Conservation (phyloP, 192 early-diverging fungal genomes). For the Geosiphon pyriformis region DNA sequence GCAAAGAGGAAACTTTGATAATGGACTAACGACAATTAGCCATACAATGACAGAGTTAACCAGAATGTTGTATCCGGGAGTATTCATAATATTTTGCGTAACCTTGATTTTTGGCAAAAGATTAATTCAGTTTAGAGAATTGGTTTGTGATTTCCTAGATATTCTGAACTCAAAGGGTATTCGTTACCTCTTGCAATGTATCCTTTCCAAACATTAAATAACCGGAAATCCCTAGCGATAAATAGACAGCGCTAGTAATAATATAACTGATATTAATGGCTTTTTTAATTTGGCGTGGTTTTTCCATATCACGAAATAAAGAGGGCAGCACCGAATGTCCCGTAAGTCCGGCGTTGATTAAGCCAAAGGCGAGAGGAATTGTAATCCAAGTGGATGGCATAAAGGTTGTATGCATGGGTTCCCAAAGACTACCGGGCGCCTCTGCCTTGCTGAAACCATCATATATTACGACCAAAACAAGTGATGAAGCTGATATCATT, state of each 20-base stretch:
- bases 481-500: slow-evolving; percentile 44
- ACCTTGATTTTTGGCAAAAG: slow-evolving; percentile 37
- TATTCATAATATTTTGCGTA: slow-evolving; percentile 48
- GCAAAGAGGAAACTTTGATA: slow-evolving; percentile 51
- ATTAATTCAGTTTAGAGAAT: too few species aligned
- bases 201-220: slow-evolving; percentile 68
- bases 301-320: slow-evolving; percentile 64
- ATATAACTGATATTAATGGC: slow-evolving; percentile 56
- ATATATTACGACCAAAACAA: slow-evolving; percentile 50
- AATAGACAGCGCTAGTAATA: slow-evolving; percentile 45
- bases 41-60: slow-evolving; percentile 44
- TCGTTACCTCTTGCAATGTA: slow-evolving; percentile 49
- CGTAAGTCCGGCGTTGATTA: slow-evolving; percentile 54
- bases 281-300: slow-evolving; percentile 39
- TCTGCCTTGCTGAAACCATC: slow-evolving; percentile 49
- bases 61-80: slow-evolving; percentile 36
- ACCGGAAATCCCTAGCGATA: slow-evolving; percentile 47
- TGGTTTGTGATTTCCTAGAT: too few species aligned
- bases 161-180: too few species aligned
- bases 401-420: slow-evolving; percentile 46
- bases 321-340: slow-evolving; percentile 66
- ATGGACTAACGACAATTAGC: slow-evolving; percentile 52
- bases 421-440: slow-evolving; percentile 52
- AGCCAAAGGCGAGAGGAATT: slow-evolving; percentile 50
- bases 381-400: slow-evolving; percentile 40